phyloP scores from a whole-genome alignment of 805 yeast species.

The Wickerhamiella qilinensis region DNA sequence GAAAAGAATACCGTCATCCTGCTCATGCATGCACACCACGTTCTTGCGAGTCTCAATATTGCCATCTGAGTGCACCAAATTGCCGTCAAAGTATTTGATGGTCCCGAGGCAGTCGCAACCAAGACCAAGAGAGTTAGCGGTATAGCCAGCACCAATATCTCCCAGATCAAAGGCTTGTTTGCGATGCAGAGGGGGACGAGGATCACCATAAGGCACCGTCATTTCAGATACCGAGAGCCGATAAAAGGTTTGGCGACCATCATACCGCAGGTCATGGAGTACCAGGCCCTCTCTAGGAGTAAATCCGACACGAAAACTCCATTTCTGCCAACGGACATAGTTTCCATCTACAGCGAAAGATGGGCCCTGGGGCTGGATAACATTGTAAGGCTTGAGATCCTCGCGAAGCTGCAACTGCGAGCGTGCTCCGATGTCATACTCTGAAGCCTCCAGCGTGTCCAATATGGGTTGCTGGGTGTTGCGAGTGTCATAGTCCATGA shows the following conservation, averaged over 20 bases:
- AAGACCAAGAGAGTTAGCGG: slow-evolving; percentile 47
- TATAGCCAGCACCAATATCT: slow-evolving; percentile 66
- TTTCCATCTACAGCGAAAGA: slow-evolving; percentile 45
- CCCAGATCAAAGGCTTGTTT: slow-evolving; percentile 78
- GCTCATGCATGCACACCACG: slow-evolving; percentile 73
- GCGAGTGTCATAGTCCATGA: slow-evolving; percentile 35
- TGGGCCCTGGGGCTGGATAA: slow-evolving; percentile 82
- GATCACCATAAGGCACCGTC: slow-evolving; percentile 81
- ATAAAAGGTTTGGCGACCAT: slow-evolving; percentile 64
- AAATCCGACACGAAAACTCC: slow-evolving; percentile 60
- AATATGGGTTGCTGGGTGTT: slow-evolving; percentile 38
- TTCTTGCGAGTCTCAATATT: slow-evolving; percentile 46
- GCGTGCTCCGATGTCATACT: slow-evolving; percentile 56
- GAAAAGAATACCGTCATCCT: slow-evolving; percentile 62
- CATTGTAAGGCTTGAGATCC: slow-evolving; percentile 52
- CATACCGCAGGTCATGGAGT: slow-evolving; percentile 52
- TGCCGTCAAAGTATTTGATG: slow-evolving; percentile 55
- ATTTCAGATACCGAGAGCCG: slow-evolving; percentile 61
- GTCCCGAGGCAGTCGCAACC: slow-evolving; percentile 79
- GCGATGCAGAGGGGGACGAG: slow-evolving; percentile 68
- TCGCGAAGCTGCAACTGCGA: slow-evolving; percentile 39
- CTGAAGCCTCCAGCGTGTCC: slow-evolving; percentile 44
- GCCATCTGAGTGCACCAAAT: slow-evolving; percentile 41
- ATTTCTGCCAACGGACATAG: slow-evolving; percentile 63
- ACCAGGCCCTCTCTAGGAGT: slow-evolving; percentile 70